Base-by-base conservation (phyloP, 1,284 basidiomycete genomes). In the Singerocomus rubriflavus region DNA sequence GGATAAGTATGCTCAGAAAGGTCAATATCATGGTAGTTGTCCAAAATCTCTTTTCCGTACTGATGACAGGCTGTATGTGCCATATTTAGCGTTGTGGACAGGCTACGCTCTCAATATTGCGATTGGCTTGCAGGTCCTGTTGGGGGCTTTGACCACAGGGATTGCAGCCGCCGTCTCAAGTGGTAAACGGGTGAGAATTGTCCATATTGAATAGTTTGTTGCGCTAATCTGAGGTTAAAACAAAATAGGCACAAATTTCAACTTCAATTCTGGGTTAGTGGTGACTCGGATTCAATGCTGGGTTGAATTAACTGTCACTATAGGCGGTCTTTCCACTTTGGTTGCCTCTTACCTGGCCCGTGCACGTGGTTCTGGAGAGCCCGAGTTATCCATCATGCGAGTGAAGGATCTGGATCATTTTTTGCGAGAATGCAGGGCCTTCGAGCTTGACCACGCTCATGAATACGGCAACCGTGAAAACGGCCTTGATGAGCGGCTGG, bases 311-410 rank as follows among this genome's bases (percentile, higher is more conserved):
- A 54, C n/a, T 12, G 31, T 39, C 6, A 17, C 21, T 46, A 1
- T 17, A 80, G 81, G 85, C 48, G 84, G 80, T 13, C 52, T 82
- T 14, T 67, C 84, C 3, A 88, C 85, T 0, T 40, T 87, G 29
- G 76, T 83, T 14, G 84, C 85, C 31, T 84, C 84, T 3, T 88
- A 85, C 63, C 72, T 88, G 29, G 85, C 86, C 6, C 80, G 82
- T 16, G 73, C 77, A 37, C 79, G 85, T 32, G 83, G 85, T 6
- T 81, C 82, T 0, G 76, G 78, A 47, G 84, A 88, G 61, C 85
- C 85, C 1, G 84, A 88, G 58, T 53, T 74, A 14, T 82, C 80
- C 0, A 71, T 73, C 21, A 64, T 68, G 9, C 75, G 77, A 16
- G 71, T 71, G 2, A 81, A 81, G 57, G 81, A 84, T 54, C 71